These are phyloP conservation scores for Jacaranda mimosifolia DNA, from an alignment of 257 asterid genomes.

Conservation along the genomic window DNA sequence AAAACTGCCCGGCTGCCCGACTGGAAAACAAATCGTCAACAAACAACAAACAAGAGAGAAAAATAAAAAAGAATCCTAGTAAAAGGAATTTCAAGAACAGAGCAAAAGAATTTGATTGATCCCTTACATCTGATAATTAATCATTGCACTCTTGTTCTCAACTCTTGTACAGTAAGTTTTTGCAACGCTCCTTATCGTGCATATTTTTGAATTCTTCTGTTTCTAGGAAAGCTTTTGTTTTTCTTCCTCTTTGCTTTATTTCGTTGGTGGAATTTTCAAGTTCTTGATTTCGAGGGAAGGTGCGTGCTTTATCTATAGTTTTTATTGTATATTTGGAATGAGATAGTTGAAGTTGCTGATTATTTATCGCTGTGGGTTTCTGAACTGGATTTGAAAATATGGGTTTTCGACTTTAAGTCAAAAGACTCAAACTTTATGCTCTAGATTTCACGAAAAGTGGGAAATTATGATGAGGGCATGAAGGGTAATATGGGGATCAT, in stretches of 20 bases:
- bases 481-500: slow-evolving; percentile 36
- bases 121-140: slow-evolving; percentile 22
- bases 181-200: slow-evolving; percentile 20
- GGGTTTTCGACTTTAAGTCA: slow-evolving; percentile 37
- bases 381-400: slow-evolving; percentile 25
- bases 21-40: slow-evolving; percentile 27
- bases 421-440: slow-evolving; percentile 29
- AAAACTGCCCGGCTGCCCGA: slow-evolving; percentile 18
- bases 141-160: slow-evolving; percentile 13
- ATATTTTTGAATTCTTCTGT: slow-evolving; percentile 11
- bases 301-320: slow-evolving; percentile 7
- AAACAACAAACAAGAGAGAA: slow-evolving; percentile 26
- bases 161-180: slow-evolving; percentile 29
- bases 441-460: slow-evolving; percentile 38
- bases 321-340: slow-evolving; percentile 21
- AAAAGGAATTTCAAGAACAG: slow-evolving; percentile 37
- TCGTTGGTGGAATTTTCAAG: slow-evolving; percentile 28
- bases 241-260: not conserved
- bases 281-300: slow-evolving; percentile 7
- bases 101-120: slow-evolving; percentile 34
- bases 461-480: slow-evolving; percentile 31
- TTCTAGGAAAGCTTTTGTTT: not conserved
- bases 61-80: slow-evolving; percentile 20
- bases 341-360: slow-evolving; percentile 26
- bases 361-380: slow-evolving; percentile 28